Evolutionary conservation across 108 stramenopile species (phyloP), one percentile per base, ranked within the genome.

Genomic region (Skeletonema marinoi): DNA sequence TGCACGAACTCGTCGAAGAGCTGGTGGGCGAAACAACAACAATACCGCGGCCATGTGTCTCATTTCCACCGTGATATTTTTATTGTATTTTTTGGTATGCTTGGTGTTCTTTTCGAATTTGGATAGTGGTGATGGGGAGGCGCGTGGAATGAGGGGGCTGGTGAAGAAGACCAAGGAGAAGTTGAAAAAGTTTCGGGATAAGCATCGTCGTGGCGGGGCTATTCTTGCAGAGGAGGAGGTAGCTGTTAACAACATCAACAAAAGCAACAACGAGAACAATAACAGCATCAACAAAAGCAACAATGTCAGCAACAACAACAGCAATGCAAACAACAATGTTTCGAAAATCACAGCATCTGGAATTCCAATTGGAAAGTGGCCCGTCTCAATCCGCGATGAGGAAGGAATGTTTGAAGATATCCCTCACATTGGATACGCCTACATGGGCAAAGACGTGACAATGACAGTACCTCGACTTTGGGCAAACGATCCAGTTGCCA

Each of bases 331-430:
- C 25, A 56, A 58, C 21, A 13, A 17, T 56, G 6, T 4, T 32
- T 44, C 58, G 38, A 66, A 58, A 6, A 54, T 25, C 19, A 25
- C 51, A 31, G 39, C 68, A 32, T 32, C 70, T 13, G 78, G 71
- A 42, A 78, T 84, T 25, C 83, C 83, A 41, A 36, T 61, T 42
- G 77, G 75, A 14, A 71, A 66, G 32, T 84, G 83, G 83, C 83
- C 83, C 19, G 79, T 84, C 3, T 77, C 79, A 25, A 81, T 84
- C 46, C 62, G 77, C 16, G 65, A 84, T 33, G 83, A 84, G 42
- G 80, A 84, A 41, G 74, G 69, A 21, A 68, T 72, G 14, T 81
- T 84, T 42, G 79, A 84, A 77, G 80, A 80, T 16, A 84, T 84
- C 32, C 62, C 77, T 42, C 83, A 84, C 59, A 80, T 80, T 10